phyloP scores from a whole-genome alignment of 495 filamentous ascomycete genomes.

The Penicillium antarcticum region DNA sequence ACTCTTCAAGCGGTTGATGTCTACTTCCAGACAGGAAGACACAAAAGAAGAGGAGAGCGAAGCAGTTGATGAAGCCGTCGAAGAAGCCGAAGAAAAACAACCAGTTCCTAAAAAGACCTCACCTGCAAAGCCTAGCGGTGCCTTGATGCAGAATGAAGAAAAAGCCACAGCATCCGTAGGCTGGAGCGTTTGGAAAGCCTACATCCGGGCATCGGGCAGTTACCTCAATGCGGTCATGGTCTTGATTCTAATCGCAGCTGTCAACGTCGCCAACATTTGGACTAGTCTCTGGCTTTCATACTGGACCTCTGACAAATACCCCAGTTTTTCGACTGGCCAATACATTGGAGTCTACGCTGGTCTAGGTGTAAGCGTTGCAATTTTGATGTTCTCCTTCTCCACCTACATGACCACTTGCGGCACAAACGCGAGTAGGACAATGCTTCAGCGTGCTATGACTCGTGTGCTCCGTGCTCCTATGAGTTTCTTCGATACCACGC shows the following conservation, averaged over 20 bases:
- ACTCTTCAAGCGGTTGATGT: slow-evolving; percentile 77
- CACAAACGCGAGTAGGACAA: slow-evolving; percentile 74
- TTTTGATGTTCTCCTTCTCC: slow-evolving; percentile 75
- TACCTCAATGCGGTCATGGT: slow-evolving; percentile 66
- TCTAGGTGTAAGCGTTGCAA: slow-evolving; percentile 66
- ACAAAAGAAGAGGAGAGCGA: slow-evolving; percentile 42
- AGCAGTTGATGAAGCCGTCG: slow-evolving; percentile 41
- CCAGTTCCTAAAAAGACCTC: slow-evolving; percentile 52
- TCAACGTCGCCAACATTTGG: slow-evolving; percentile 79
- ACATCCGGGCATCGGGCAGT: slow-evolving; percentile 74
- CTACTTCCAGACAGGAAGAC: slow-evolving; percentile 73
- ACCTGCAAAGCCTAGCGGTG: slow-evolving; percentile 50
- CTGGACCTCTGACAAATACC: slow-evolving; percentile 77
- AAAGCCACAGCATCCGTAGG: slow-evolving; percentile 75
- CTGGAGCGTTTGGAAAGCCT: slow-evolving; percentile 79
- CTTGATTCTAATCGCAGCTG: slow-evolving; percentile 60
- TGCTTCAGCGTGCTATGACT: slow-evolving; percentile 78
- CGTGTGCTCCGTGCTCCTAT: slow-evolving; percentile 86
- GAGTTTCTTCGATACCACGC: slow-evolving; percentile 97
- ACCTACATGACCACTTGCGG: slow-evolving; percentile 62
- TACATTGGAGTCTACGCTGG: slow-evolving; percentile 89
- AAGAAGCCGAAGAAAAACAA: slow-evolving; percentile 47
- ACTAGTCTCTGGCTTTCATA: slow-evolving; percentile 91
- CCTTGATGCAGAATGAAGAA: slow-evolving; percentile 91
- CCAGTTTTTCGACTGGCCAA: slow-evolving; percentile 46